Evolutionary conservation across 2,329 filamentous ascomycete species (phyloP).

Genomic region (Sarocladiaceae sp.): DNA sequence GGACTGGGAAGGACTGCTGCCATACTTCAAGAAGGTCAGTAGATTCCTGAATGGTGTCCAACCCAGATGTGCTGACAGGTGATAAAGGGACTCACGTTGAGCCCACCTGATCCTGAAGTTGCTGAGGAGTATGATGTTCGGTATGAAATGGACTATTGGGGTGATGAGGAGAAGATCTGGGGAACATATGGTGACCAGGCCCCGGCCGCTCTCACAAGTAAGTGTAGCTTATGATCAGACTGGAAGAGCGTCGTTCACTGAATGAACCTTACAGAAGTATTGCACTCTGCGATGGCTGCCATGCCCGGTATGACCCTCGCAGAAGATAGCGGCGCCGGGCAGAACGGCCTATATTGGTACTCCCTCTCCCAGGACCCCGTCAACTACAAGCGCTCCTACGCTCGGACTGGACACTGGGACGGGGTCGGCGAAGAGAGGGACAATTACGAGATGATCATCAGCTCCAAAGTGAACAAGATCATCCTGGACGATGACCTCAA

Average conservation of each 20-base stretch:
- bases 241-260: not conserved
- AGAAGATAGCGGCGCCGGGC: constrained; percentile 18
- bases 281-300: constrained; percentile 20
- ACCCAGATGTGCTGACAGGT: not conserved
- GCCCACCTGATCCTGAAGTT: constrained; percentile 13
- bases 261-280: constrained; percentile 10
- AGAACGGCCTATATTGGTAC: constrained; percentile 21
- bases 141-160: constrained; percentile 17
- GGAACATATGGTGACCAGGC: constrained; percentile 13
- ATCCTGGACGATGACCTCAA: constrained; percentile 17
- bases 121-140: constrained; percentile 16
- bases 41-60: not conserved
- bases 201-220: constrained; percentile 14
- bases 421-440: constrained; percentile 14
- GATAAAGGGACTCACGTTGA: constrained; percentile 16
- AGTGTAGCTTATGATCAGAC: not conserved
- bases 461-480: constrained; percentile 17
- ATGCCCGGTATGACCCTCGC: constrained; percentile 20
- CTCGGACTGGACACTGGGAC: constrained; percentile 20
- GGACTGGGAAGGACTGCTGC: constrained; percentile 5
- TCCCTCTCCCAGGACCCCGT: constrained; percentile 18
- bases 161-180: constrained; percentile 14
- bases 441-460: constrained; percentile 21
- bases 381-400: constrained; percentile 18
- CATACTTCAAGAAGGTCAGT: constrained; percentile 6